Evolutionary conservation across 2,329 filamentous ascomycete species (phyloP).

Genomic region (Trichoderma koningii): DNA sequence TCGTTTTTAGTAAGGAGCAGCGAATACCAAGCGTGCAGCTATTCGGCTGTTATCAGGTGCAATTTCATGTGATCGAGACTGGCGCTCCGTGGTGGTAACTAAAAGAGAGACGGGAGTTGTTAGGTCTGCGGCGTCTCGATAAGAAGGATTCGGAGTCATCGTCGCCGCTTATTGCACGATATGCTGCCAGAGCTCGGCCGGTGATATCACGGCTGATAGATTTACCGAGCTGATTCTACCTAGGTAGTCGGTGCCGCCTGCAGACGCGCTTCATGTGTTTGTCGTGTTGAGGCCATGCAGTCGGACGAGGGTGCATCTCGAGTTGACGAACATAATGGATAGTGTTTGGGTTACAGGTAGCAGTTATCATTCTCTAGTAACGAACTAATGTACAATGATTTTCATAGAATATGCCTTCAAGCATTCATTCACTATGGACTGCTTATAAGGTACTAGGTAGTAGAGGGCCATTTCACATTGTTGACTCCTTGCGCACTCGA

Average conservation of each 20-base stretch:
- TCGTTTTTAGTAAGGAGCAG: no score
- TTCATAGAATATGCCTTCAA: no score
- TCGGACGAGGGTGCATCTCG: no score
- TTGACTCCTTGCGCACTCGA: neutral
- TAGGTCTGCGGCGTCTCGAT: neutral
- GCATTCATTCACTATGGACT: no score
- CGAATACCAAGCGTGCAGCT: neutral
- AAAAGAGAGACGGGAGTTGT: no score
- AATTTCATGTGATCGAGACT: conserved; percentile 6
- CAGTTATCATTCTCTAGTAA: no score
- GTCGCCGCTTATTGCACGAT: neutral
- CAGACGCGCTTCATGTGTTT: neutral
- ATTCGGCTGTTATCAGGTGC: neutral
- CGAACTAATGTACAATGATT: neutral
- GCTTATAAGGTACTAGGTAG: no score
- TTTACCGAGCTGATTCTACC: conserved; percentile 9
- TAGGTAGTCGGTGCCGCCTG: neutral
- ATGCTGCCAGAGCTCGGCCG: neutral
- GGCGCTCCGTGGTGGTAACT: neutral
- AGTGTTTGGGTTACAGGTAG: no score
- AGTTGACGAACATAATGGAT: no score
- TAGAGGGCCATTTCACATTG: neutral
- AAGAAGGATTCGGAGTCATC: neutral
- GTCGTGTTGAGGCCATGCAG: no score
- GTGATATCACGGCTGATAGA: conserved; percentile 7